Conservation (phyloP, 495 filamentous ascomycete genomes). For the Trichoderma asperelloides region DNA sequence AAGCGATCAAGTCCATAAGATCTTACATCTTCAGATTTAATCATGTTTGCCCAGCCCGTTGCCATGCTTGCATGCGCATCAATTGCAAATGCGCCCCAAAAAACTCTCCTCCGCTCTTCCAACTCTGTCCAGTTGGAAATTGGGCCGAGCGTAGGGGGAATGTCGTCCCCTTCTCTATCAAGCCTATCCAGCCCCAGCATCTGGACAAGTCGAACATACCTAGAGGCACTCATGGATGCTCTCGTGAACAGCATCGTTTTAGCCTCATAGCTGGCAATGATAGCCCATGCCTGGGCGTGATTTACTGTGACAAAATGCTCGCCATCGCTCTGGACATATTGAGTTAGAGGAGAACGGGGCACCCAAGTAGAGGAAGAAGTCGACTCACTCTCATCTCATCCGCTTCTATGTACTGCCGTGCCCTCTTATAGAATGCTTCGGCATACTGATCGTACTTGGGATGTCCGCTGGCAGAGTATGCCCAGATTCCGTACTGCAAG, state of each 20-base stretch:
- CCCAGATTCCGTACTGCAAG: slow-evolving; percentile 43
- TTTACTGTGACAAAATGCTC: slow-evolving; percentile 38
- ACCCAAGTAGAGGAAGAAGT: not conserved
- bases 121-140: slow-evolving; percentile 37
- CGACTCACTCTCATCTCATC: slow-evolving; percentile 37
- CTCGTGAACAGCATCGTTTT: slow-evolving; percentile 34
- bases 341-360: not conserved
- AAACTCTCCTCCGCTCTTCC: slow-evolving; percentile 43
- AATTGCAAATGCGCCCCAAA: slow-evolving; percentile 44
- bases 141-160: slow-evolving; percentile 27
- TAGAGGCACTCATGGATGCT: slow-evolving; percentile 34
- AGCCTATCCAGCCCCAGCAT: slow-evolving; percentile 43
- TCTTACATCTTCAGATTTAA: slow-evolving; percentile 31
- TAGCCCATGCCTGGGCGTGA: slow-evolving; percentile 39
- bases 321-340: slow-evolving; percentile 23
- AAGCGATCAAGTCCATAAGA: not conserved
- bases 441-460: slow-evolving; percentile 30
- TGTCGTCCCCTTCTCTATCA: slow-evolving; percentile 28
- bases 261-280: slow-evolving; percentile 35
- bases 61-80: slow-evolving; percentile 40
- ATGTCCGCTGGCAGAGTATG: slow-evolving; percentile 28
- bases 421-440: slow-evolving; percentile 37
- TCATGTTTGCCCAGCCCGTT: slow-evolving; percentile 38
- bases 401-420: slow-evolving; percentile 38
- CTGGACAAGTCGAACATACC: slow-evolving; percentile 28